Percentiles rank a stretch among this genome's conserved stretches.
Evolutionary conservation across 2,329 filamentous ascomycete genomes (phyloP).

Genomic region (Pyrenophora graminea): DNA sequence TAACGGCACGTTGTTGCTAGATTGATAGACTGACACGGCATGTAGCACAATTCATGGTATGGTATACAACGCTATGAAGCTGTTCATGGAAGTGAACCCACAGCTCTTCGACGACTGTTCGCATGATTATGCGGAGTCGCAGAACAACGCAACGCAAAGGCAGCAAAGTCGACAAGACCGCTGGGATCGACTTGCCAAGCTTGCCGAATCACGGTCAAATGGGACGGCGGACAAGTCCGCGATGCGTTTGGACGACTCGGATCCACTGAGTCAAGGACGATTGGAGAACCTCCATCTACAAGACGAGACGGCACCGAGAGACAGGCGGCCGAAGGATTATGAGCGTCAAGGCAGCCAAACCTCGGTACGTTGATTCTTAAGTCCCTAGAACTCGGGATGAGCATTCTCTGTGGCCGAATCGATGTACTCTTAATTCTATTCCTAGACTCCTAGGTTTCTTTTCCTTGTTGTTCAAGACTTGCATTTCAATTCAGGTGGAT

Average conservation of each 20-base stretch:
- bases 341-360: conserved; percentile 47
- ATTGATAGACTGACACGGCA: conserved; percentile 20
- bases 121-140: conserved; percentile 94
- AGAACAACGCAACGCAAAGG: conserved; percentile 86
- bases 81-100: conserved; percentile 99
- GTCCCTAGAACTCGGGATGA: conserved; percentile 47
- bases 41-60: conserved; percentile 95
- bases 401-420: conserved; percentile 47
- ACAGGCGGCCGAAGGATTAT: conserved; percentile 47
- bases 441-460: conserved; percentile 43
- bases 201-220: conserved; percentile 72
- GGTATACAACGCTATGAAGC: conserved; percentile 99
- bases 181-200: conserved; percentile 84
- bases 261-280: conserved; percentile 67
- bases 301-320: conserved; percentile 61
- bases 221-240: conserved; percentile 47
- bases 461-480: conserved; percentile 39
- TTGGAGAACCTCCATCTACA: conserved; percentile 89
- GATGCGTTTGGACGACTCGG: conserved; percentile 70
- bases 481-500: conserved; percentile 45
- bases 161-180: conserved; percentile 81
- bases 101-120: conserved; percentile 98
- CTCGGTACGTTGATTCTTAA: conserved; percentile 52
- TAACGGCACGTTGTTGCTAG: background rate
- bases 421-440: conserved; percentile 49